These are phyloP conservation scores for Tolypocladium inflatum DNA, from an alignment of 2,329 filamentous ascomycete genomes.

Conservation along the genomic window DNA sequence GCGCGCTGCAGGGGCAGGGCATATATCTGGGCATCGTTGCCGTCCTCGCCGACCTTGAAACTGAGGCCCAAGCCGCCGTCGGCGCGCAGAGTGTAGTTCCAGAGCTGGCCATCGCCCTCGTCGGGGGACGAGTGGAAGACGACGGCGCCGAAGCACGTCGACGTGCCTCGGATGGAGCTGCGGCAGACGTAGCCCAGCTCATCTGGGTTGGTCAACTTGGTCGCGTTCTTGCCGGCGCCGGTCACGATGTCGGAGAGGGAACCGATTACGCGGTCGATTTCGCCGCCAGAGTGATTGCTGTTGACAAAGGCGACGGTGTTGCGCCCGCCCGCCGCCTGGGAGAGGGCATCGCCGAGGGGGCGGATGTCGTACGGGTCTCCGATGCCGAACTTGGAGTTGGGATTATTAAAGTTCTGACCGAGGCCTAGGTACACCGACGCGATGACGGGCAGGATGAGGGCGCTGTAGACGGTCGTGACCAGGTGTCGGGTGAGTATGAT, in stretches of 20 bases:
- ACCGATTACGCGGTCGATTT: slow-evolving; percentile 65
- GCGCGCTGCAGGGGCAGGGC: slow-evolving; percentile 70
- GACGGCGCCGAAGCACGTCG: slow-evolving; percentile 62
- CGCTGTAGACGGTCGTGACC: slow-evolving; percentile 40
- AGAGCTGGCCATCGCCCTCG: slow-evolving; percentile 55
- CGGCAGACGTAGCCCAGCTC: slow-evolving; percentile 51
- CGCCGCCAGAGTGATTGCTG: slow-evolving; percentile 57
- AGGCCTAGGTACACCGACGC: slow-evolving; percentile 50
- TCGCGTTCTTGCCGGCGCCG: slow-evolving; percentile 40
- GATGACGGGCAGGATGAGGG: slow-evolving; percentile 46
- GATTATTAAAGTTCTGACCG: slow-evolving; percentile 69
- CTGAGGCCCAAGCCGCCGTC: slow-evolving; percentile 56
- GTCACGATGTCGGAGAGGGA: slow-evolving; percentile 45
- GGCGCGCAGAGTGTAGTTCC: slow-evolving; percentile 80
- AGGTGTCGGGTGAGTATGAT: slow-evolving; percentile 44
- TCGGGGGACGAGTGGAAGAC: slow-evolving; percentile 67
- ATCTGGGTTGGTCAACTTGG: neutral
- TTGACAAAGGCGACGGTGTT: slow-evolving; percentile 71
- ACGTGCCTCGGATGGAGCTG: slow-evolving; percentile 55
- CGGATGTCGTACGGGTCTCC: slow-evolving; percentile 49
- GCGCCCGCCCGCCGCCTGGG: slow-evolving; percentile 47
- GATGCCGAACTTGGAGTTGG: slow-evolving; percentile 64
- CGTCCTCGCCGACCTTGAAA: slow-evolving; percentile 52
- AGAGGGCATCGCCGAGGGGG: slow-evolving; percentile 54
- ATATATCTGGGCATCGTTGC: slow-evolving; percentile 72